Conservation (phyloP, 148 eudicot species). For the Rheum nobile region DNA sequence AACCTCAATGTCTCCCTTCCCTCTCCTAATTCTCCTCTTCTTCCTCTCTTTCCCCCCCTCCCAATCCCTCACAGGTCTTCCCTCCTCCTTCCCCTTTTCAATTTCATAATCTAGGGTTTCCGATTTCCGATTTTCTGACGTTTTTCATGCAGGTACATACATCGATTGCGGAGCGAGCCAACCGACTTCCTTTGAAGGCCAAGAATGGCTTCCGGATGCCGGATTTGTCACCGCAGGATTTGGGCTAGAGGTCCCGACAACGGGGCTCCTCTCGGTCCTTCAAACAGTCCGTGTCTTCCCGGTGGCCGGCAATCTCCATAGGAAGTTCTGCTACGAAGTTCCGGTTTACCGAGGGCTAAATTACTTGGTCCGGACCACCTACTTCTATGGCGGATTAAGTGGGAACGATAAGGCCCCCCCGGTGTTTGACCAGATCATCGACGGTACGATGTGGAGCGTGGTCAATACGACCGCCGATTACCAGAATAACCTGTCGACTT, state of each 20-base stretch:
- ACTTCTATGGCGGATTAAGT: constrained; percentile 75
- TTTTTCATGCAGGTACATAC: constrained; percentile 20
- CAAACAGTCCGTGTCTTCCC: constrained; percentile 72
- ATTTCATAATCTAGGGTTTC: background rate
- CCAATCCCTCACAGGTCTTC: constrained; percentile 40
- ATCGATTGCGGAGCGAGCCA: constrained; percentile 64
- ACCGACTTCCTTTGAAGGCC: constrained; percentile 19
- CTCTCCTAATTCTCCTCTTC: constrained; percentile 18
- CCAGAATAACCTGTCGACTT: constrained; percentile 29
- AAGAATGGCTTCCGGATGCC: constrained; percentile 51
- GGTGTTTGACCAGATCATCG: constrained; percentile 85
- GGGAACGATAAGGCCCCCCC: constrained; percentile 46
- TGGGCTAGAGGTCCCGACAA: constrained; percentile 18
- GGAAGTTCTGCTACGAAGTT: constrained; percentile 65
- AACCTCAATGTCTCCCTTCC: constrained; percentile 22
- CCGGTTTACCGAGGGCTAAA: constrained; percentile 40
- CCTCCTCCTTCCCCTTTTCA: background rate
- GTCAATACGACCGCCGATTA: constrained; percentile 85
- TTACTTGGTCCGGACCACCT: constrained; percentile 66
- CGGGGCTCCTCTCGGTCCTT: constrained; percentile 27
- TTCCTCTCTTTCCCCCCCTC: constrained; percentile 21
- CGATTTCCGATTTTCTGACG: background rate
- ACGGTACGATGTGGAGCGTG: constrained; percentile 65
- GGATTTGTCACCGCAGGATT: constrained; percentile 38
- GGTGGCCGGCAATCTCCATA: constrained; percentile 22